Evolutionary conservation across 768 basidiomycete genomes (phyloP).

Genomic region (Termitomyces sp.): DNA sequence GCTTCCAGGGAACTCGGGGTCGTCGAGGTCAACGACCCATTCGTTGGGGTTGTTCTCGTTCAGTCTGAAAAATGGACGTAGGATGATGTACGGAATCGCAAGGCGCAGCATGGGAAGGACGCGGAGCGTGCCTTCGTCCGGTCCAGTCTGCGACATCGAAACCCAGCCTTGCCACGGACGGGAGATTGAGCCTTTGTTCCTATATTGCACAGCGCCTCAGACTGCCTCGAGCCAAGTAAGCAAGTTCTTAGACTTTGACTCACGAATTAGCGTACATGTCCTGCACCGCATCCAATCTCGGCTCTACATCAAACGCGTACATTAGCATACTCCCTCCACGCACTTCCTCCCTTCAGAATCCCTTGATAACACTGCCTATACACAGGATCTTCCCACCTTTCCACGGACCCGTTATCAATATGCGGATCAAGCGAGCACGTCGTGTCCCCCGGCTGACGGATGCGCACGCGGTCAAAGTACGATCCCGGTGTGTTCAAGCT

Average conservation of each 20-base stretch:
- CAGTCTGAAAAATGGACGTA: slow-evolving; percentile 63
- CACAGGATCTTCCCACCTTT: slow-evolving; percentile 51
- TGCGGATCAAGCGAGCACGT: slow-evolving; percentile 66
- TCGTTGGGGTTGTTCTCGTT: slow-evolving; percentile 28
- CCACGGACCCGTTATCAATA: slow-evolving; percentile 44
- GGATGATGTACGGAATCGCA: slow-evolving; percentile 53
- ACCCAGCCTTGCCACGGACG: slow-evolving; percentile 60
- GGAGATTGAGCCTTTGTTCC: slow-evolving; percentile 50
- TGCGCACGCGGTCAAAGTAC: slow-evolving; percentile 74
- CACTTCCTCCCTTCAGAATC: slow-evolving; percentile 37
- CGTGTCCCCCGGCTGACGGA: slow-evolving; percentile 66
- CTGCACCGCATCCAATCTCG: slow-evolving; percentile 45
- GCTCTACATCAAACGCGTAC: slow-evolving; percentile 47
- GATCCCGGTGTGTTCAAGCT: slow-evolving; percentile 56
- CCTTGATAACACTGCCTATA: slow-evolving; percentile 35
- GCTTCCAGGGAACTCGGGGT: slow-evolving; percentile 49
- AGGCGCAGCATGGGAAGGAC: slow-evolving; percentile 56
- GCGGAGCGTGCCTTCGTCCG: slow-evolving; percentile 56
- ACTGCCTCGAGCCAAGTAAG: not conserved
- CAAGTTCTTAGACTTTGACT: slow-evolving; percentile 14
- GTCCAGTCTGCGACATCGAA: slow-evolving; percentile 46
- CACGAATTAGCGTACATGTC: slow-evolving; percentile 61
- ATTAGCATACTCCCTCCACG: slow-evolving; percentile 35
- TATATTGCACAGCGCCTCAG: slow-evolving; percentile 6
- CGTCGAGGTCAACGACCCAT: slow-evolving; percentile 52